Conservation (phyloP, 176 grass and related monocot species). For the Carex pumila region DNA sequence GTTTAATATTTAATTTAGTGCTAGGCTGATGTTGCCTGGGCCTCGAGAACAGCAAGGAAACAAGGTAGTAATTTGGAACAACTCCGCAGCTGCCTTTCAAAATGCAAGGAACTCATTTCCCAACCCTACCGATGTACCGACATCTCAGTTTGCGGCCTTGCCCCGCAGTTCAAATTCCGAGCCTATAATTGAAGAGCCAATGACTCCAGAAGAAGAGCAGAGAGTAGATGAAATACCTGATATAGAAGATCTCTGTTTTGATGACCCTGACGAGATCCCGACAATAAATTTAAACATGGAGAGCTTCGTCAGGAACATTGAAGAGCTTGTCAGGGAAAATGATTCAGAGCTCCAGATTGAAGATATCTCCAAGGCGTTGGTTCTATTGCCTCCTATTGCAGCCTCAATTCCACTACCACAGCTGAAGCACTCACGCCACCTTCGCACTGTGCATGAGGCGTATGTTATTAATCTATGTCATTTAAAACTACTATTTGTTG, state of each 20-base stretch:
- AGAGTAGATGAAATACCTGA: slow-evolving; percentile 32
- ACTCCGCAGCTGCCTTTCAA: slow-evolving; percentile 9
- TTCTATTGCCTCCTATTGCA: slow-evolving; percentile 53
- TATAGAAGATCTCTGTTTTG: slow-evolving; percentile 62
- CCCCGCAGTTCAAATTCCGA: slow-evolving; percentile 38
- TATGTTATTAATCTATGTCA: slow-evolving; percentile 28
- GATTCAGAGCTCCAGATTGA: slow-evolving; percentile 44
- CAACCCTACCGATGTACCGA: slow-evolving; percentile 4
- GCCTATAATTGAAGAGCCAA: slow-evolving; percentile 88
- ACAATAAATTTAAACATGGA: slow-evolving; percentile 77
- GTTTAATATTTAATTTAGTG: slow-evolving; percentile 35
- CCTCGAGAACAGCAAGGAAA: slow-evolving; percentile 48
- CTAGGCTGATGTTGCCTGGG: slow-evolving; percentile 74
- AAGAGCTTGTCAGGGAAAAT: slow-evolving; percentile 57
- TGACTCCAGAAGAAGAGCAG: slow-evolving; percentile 49
- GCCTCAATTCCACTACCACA: slow-evolving; percentile 79
- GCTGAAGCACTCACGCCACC: slow-evolving; percentile 73
- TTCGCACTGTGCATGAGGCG: slow-evolving; percentile 87
- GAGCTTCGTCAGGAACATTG: slow-evolving; percentile 68
- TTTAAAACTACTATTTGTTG: background rate
- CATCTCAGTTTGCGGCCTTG: slow-evolving; percentile 29
- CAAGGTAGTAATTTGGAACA: slow-evolving; percentile 20
- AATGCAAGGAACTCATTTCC: slow-evolving; percentile 20
- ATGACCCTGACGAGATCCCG: slow-evolving; percentile 75
- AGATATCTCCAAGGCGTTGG: slow-evolving; percentile 84